Percentiles rank a stretch among this genome's conserved stretches.
Evolutionary conservation across 441 rosid species (phyloP).

Genomic region (Gossypium laxum): DNA sequence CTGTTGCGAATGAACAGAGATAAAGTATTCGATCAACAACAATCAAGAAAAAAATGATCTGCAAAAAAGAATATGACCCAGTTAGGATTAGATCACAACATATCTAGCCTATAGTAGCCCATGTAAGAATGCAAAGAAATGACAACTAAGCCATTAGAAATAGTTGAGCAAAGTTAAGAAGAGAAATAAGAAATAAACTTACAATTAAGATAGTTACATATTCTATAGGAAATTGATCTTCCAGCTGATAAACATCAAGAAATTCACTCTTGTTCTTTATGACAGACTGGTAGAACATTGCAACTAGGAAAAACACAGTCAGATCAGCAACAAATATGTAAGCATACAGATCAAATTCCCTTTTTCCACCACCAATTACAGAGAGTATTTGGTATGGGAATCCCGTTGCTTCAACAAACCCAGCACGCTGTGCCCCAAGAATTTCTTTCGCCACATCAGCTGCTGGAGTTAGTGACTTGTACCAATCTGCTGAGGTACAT

Average conservation of each 20-base stretch:
- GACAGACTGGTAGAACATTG: conserved; percentile 80
- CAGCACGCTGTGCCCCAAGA: conserved; percentile 50
- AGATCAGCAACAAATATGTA: conserved; percentile 92
- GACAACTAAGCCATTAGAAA: conserved; percentile 5
- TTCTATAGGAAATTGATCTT: conserved; percentile 92
- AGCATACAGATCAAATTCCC: conserved; percentile 94
- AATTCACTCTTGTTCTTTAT: conserved; percentile 85
- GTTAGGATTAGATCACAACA: conserved; percentile 28
- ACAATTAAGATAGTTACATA: conserved; percentile 84
- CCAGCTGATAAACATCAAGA: conserved; percentile 93
- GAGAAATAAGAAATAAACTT: conserved; percentile 20
- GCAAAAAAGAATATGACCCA: conserved; percentile 33
- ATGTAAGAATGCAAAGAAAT: conserved; percentile 13
- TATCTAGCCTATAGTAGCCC: conserved; percentile 2
- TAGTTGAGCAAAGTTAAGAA: conserved; percentile 1
- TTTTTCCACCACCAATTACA: conserved; percentile 94
- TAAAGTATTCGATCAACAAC: conserved; percentile 92
- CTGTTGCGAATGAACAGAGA: conserved; percentile 87
- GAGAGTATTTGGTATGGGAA: conserved; percentile 70
- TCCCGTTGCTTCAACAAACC: conserved; percentile 51
- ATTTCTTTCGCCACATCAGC: conserved; percentile 90
- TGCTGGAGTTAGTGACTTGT: conserved; percentile 83
- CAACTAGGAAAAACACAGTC: conserved; percentile 79
- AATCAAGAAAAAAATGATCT: conserved; percentile 90
- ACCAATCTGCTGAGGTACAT: conserved; percentile 74